phyloP scores from a whole-genome alignment of 345 rosid genomes.

The Aquilaria malaccensis region DNA sequence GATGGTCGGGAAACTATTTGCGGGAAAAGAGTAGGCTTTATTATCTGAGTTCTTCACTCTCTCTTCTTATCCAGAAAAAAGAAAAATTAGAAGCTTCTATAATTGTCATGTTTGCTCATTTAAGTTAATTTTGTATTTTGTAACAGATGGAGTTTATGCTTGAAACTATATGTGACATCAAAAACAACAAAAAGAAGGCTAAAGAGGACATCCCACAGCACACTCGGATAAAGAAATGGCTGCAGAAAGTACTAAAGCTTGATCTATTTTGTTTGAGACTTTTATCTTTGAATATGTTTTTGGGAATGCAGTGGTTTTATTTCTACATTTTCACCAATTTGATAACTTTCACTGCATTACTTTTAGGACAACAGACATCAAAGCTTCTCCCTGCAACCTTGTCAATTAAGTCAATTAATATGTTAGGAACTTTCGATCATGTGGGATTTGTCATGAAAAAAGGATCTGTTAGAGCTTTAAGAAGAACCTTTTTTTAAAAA shows the following conservation, averaged over 20 bases:
- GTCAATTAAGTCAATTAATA: too few relatives aligned
- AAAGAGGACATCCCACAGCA: conserved; percentile 64
- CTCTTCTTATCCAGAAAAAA: background rate
- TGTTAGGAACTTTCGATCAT: too few relatives aligned
- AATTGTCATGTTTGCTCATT: conserved; percentile 1
- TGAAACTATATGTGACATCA: conserved; percentile 80
- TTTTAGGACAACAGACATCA: too few relatives aligned
- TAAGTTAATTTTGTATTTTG: conserved; percentile 2
- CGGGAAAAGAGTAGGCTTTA: conserved; percentile 47
- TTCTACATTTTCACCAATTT: background rate
- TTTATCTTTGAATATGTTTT: background rate
- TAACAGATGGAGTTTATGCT: conserved; percentile 95
- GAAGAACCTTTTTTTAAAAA: too few relatives aligned
- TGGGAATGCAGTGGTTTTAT: background rate
- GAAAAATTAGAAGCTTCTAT: too few relatives aligned
- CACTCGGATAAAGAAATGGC: conserved; percentile 85
- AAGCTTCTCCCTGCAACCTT: background rate
- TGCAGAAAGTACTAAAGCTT: conserved; percentile 59
- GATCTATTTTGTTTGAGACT: background rate
- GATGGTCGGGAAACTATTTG: conserved; percentile 35
- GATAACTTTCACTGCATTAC: background rate
- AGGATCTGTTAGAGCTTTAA: too few relatives aligned
- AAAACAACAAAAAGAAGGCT: conserved; percentile 78
- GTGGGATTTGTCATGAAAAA: too few relatives aligned
- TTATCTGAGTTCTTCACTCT: background rate